phyloP scores from a whole-genome alignment of 805 yeast species.

The Cyberlindnera galapagoensis region DNA sequence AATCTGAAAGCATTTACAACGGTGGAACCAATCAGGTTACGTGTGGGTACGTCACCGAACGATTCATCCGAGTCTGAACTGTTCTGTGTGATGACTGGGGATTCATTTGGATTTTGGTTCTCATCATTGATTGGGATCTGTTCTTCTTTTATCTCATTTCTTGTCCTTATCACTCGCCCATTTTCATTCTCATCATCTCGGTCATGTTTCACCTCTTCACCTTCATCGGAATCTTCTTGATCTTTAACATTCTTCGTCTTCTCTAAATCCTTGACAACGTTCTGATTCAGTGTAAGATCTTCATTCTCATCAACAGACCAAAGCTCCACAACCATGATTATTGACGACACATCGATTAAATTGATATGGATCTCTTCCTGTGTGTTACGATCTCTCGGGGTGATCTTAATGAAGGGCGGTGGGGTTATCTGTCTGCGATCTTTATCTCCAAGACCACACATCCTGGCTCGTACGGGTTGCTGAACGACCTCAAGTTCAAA shows the following conservation, averaged over 20 bases:
- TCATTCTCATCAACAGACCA: constrained; percentile 31
- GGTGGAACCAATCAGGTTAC: constrained; percentile 34
- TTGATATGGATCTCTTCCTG: constrained; percentile 23
- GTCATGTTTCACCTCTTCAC: no score
- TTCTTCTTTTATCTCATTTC: not conserved
- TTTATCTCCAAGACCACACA: constrained; percentile 41
- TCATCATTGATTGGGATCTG: not conserved
- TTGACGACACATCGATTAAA: constrained; percentile 26
- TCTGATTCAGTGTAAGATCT: constrained; percentile 18
- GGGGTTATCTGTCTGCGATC: constrained; percentile 30
- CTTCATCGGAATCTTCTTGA: not conserved
- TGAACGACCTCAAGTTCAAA: constrained; percentile 30
- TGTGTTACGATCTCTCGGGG: constrained; percentile 18
- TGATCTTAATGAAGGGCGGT: constrained; percentile 25
- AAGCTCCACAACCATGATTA: constrained; percentile 33
- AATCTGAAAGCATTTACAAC: constrained; percentile 34
- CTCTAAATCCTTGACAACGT: constrained; percentile 4
- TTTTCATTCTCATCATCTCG: not conserved
- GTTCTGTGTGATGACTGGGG: no score
- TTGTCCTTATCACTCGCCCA: no score
- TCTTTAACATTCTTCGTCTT: not conserved
- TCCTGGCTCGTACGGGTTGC: constrained; percentile 38
- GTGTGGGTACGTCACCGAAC: constrained; percentile 23
- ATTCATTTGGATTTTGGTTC: not conserved
- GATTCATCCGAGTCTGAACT: constrained; percentile 11